Conservation (phyloP, 768 basidiomycete genomes). For the Podaxis carcinomalis region DNA sequence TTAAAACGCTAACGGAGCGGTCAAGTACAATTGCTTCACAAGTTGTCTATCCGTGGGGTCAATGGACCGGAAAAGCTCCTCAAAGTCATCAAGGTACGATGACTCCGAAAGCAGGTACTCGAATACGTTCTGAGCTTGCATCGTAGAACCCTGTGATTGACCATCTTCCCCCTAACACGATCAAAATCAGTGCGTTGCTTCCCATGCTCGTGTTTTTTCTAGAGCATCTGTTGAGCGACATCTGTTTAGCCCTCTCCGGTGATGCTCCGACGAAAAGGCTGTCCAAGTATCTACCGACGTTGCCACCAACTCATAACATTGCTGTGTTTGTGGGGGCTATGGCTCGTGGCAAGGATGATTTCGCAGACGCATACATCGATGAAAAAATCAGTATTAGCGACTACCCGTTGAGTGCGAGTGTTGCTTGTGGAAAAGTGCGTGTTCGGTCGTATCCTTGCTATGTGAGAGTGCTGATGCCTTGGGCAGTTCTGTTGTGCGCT, state of each 20-base stretch:
- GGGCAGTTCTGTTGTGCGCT: conserved; percentile 82
- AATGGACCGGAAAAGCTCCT: conserved; percentile 96
- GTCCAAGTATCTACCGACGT: conserved; percentile 77
- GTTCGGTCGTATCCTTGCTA: background rate
- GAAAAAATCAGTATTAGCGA: conserved; percentile 96
- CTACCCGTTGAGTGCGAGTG: conserved; percentile 87
- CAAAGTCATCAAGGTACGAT: conserved; percentile 87
- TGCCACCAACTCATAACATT: conserved; percentile 85
- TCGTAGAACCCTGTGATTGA: conserved; percentile 87
- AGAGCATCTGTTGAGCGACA: background rate
- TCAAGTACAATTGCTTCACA: conserved; percentile 94
- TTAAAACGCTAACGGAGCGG: background rate
- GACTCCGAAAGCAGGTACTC: background rate
- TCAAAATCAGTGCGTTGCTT: conserved; percentile 80
- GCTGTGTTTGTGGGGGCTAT: conserved; percentile 98
- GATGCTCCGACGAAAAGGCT: conserved; percentile 81
- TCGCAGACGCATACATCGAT: conserved; percentile 92
- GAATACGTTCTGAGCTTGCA: conserved; percentile 4
- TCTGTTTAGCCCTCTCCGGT: conserved; percentile 73
- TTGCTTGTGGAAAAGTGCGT: conserved; percentile 94
- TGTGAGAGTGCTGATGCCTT: background rate
- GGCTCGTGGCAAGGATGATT: conserved; percentile 95
- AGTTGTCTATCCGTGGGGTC: conserved; percentile 90
- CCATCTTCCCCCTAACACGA: conserved; percentile 91
- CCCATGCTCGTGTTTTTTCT: background rate